phyloP scores from a whole-genome alignment of 805 yeast genomes.

The Metschnikowia orientalis region DNA sequence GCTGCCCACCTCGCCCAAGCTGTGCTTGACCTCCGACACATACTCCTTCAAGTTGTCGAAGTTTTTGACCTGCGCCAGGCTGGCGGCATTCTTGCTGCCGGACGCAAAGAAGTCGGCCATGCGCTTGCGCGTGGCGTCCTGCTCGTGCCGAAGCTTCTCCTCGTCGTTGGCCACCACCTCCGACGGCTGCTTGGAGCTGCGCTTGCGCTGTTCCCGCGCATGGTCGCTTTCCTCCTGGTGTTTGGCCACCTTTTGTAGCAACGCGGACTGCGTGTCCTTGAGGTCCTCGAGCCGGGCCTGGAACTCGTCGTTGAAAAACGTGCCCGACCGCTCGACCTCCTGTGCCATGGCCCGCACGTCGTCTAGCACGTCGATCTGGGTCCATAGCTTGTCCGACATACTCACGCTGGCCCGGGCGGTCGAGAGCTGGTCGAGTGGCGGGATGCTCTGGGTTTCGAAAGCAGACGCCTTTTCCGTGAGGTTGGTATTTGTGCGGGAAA shows the following conservation, averaged over 20 bases:
- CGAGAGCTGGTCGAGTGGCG: slow-evolving; percentile 46
- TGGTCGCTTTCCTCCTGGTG: slow-evolving; percentile 21
- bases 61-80: slow-evolving; percentile 30
- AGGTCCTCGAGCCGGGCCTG: slow-evolving; percentile 48
- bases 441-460: slow-evolving; percentile 18
- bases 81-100: slow-evolving; percentile 12
- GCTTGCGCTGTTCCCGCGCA: slow-evolving; percentile 15
- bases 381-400: slow-evolving; percentile 76
- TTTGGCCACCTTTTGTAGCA: slow-evolving; percentile 31
- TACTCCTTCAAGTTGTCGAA: slow-evolving; percentile 49
- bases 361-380: slow-evolving; percentile 79
- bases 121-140: slow-evolving; percentile 11
- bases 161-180: slow-evolving; percentile 6
- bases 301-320: slow-evolving; percentile 51
- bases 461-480: slow-evolving; percentile 15
- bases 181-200: slow-evolving; percentile 9
- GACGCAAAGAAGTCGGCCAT: slow-evolving; percentile 17
- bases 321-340: slow-evolving; percentile 38
- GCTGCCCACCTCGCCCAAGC: slow-evolving; percentile 50
- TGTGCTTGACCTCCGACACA: slow-evolving; percentile 45
- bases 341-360: slow-evolving; percentile 64
- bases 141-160: slow-evolving; percentile 10
- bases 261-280: slow-evolving; percentile 49
- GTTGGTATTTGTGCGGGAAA: slow-evolving; percentile 20
- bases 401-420: slow-evolving; percentile 57